Conservation (phyloP, 257 asterid genomes). For the Ilex asprella region DNA sequence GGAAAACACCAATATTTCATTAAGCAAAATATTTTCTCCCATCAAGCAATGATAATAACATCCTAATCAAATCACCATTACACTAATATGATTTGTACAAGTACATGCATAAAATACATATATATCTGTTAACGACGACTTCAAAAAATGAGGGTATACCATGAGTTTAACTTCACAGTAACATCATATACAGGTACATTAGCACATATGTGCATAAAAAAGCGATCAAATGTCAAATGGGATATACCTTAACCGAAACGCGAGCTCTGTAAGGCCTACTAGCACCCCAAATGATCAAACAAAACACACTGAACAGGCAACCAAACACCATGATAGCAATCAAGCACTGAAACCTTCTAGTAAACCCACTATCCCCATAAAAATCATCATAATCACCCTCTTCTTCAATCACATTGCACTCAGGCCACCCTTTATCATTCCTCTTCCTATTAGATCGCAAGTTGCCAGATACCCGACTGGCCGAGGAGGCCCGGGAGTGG, state of each 20-base stretch:
- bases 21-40: too few species aligned
- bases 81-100: too few species aligned
- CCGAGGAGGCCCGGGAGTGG: conserved; percentile 38
- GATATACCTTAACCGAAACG: conserved; percentile 40
- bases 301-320: conserved; percentile 20
- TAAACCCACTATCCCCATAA: conserved; percentile 12
- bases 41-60: too few species aligned
- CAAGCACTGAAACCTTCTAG: conserved; percentile 16
- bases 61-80: too few species aligned
- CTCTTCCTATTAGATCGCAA: conserved; percentile 13
- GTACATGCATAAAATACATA: too few species aligned
- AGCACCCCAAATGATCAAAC: conserved; percentile 49
- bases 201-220: background rate
- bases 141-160: too few species aligned
- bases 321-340: conserved; percentile 18
- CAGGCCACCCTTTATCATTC: conserved; percentile 32
- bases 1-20: too few species aligned
- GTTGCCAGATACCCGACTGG: conserved; percentile 49
- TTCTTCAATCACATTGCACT: conserved; percentile 42
- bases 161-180: too few species aligned
- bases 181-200: background rate
- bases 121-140: too few species aligned
- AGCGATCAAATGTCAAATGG: background rate
- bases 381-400: conserved; percentile 24
- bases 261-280: conserved; percentile 35